phyloP scores from a whole-genome alignment of 768 basidiomycete genomes.

The Amanita rubescens region DNA sequence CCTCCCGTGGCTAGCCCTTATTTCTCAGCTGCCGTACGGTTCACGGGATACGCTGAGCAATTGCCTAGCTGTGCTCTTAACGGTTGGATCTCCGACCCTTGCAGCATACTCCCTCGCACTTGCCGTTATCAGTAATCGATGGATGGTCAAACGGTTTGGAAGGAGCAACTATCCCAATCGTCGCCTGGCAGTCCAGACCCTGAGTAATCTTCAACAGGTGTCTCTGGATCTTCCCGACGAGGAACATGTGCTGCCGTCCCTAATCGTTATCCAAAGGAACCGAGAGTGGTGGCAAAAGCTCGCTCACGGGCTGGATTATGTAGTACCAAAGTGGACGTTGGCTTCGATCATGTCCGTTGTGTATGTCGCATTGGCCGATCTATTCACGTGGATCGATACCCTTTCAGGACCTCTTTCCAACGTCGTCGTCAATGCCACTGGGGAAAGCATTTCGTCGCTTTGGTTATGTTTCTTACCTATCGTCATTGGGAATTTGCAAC shows the following conservation, averaged over 20 bases:
- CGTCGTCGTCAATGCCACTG: constrained; percentile 20
- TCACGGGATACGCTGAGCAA: constrained; percentile 32
- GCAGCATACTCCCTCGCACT: constrained; percentile 38
- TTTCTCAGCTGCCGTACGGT: constrained; percentile 45
- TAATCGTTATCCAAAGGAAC: constrained; percentile 35
- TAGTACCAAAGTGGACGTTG: constrained; percentile 28
- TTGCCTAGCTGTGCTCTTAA: constrained; percentile 32
- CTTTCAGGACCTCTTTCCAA: constrained; percentile 16
- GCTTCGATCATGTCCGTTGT: constrained; percentile 30
- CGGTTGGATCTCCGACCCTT: constrained; percentile 36
- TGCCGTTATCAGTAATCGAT: constrained; percentile 36
- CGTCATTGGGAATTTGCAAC: constrained; percentile 34
- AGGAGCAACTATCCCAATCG: constrained; percentile 23
- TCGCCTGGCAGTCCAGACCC: constrained; percentile 22
- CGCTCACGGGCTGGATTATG: constrained; percentile 24
- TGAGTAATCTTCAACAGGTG: constrained; percentile 36
- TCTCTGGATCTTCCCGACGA: constrained; percentile 25
- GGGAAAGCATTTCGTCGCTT: constrained; percentile 30
- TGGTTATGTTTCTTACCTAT: constrained; percentile 41
- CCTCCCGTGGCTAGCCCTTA: constrained; percentile 39
- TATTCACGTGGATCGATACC: constrained; percentile 30
- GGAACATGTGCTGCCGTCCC: constrained; percentile 27
- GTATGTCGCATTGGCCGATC: constrained; percentile 39
- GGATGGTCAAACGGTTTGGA: constrained; percentile 28
- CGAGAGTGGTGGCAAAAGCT: constrained; percentile 35